Evolutionary conservation across 2,329 filamentous ascomycete species (phyloP).

Genomic region (Talaromyces pinophilus): DNA sequence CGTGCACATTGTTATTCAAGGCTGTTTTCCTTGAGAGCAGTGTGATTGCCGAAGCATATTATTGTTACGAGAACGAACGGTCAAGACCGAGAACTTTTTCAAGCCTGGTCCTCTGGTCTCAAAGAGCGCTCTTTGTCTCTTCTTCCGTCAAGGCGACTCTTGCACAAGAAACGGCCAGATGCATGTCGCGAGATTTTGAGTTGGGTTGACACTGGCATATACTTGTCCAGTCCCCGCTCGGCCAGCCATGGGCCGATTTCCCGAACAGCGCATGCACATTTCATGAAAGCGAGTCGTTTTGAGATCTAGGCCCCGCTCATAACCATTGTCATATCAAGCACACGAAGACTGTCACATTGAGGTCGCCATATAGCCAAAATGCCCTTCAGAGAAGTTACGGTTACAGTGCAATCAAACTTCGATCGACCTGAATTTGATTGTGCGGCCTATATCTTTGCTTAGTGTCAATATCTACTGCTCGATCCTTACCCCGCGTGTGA

Average conservation of each 20-base stretch:
- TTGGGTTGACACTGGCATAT: neutral
- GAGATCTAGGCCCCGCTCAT: neutral
- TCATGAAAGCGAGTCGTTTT: neutral
- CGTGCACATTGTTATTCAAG: neutral
- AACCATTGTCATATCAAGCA: neutral
- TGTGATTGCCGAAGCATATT: neutral
- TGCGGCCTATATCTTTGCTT: neutral
- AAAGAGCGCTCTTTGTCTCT: neutral
- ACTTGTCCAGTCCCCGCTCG: neutral
- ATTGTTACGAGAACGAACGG: neutral
- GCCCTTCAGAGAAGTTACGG: neutral
- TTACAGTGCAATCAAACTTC: neutral
- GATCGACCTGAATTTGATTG: neutral
- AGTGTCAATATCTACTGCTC: neutral
- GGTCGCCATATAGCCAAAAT: neutral
- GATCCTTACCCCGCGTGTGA: conserved; percentile 1
- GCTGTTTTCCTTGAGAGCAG: neutral
- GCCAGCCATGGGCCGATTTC: neutral
- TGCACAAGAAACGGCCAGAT: neutral
- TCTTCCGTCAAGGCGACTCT: no score
- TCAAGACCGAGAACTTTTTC: neutral
- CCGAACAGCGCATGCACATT: neutral
- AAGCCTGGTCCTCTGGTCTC: neutral
- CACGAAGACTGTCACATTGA: neutral
- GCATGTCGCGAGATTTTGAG: neutral